These are phyloP conservation scores for Bryoerythrophyllum caledonicum DNA, from an alignment of 225 moss, liverwort and hornwort species.

Conservation along the genomic window DNA sequence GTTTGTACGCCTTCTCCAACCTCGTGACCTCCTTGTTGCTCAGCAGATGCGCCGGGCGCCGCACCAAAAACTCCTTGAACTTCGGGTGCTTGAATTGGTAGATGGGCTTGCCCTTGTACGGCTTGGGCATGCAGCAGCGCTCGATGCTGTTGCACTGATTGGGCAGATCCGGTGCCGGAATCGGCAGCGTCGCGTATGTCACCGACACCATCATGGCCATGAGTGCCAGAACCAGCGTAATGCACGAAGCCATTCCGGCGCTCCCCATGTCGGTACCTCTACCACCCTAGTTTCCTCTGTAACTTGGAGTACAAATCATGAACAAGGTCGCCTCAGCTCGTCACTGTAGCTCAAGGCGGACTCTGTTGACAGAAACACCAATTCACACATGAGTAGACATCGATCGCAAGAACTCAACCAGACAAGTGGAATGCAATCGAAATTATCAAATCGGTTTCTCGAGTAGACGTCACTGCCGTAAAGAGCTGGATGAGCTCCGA, in stretches of 20 bases:
- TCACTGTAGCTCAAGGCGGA: background rate
- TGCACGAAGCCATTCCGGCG: background rate
- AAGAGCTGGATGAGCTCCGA: too few species aligned
- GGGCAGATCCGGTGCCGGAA: constrained; percentile 34
- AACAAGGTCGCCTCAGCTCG: background rate
- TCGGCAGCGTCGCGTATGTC: background rate
- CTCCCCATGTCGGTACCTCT: background rate
- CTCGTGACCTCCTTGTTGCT: background rate
- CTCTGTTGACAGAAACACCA: background rate
- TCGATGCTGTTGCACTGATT: constrained; percentile 33
- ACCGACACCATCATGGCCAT: background rate
- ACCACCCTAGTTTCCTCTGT: background rate
- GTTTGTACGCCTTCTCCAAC: constrained; percentile 36
- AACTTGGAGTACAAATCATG: background rate
- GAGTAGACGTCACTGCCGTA: too few species aligned
- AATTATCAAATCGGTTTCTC: too few species aligned
- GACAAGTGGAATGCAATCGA: background rate
- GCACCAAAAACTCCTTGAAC: background rate
- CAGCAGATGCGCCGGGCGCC: constrained; percentile 36
- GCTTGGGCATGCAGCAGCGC: constrained; percentile 41
- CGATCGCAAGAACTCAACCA: background rate
- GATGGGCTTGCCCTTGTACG: constrained; percentile 20
- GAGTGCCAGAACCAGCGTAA: background rate
- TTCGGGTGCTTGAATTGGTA: background rate
- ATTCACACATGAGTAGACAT: background rate